These are phyloP conservation scores for Coemansia sp. DNA, from an alignment of 192 early-diverging fungal genomes.

Conservation along the genomic window DNA sequence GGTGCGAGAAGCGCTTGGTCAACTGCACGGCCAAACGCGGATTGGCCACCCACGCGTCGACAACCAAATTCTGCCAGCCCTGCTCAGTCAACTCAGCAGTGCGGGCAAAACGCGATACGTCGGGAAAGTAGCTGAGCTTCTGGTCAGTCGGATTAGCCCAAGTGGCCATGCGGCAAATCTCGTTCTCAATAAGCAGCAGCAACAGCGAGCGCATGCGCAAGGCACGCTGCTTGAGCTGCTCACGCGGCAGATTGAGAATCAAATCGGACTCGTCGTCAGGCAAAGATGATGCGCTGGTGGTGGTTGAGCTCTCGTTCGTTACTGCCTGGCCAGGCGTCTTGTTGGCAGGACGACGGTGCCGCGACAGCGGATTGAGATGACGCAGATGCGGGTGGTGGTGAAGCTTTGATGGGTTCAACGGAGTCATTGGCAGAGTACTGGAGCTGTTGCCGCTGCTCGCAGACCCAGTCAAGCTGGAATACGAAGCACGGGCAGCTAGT, in stretches of 20 bases:
- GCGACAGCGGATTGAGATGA: constrained; percentile 21
- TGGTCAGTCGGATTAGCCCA: constrained; percentile 80
- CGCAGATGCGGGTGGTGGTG: constrained; percentile 27
- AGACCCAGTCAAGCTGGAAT: neutral
- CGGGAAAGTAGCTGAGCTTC: constrained; percentile 27
- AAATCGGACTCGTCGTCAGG: constrained; percentile 18
- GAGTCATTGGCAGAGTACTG: constrained; percentile 7
- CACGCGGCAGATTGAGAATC: constrained; percentile 34
- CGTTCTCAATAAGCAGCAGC: constrained; percentile 84
- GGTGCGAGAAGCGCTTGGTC: constrained; percentile 68
- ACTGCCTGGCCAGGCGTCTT: neutral
- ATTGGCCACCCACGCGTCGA: constrained; percentile 80
- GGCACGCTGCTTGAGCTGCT: constrained; percentile 35
- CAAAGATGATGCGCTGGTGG: constrained; percentile 37
- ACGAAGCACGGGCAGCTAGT: neutral
- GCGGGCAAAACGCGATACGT: constrained; percentile 30
- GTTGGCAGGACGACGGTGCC: constrained; percentile 8
- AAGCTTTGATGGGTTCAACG: neutral
- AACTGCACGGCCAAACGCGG: constrained; percentile 84
- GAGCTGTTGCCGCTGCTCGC: neutral
- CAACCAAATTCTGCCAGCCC: constrained; percentile 73
- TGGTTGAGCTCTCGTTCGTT: neutral
- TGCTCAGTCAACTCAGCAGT: constrained; percentile 55
- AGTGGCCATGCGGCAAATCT: constrained; percentile 75
- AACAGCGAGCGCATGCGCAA: constrained; percentile 62